Conservation (phyloP, 164 flowering plant genomes). For the Paratinospora sagittata region DNA sequence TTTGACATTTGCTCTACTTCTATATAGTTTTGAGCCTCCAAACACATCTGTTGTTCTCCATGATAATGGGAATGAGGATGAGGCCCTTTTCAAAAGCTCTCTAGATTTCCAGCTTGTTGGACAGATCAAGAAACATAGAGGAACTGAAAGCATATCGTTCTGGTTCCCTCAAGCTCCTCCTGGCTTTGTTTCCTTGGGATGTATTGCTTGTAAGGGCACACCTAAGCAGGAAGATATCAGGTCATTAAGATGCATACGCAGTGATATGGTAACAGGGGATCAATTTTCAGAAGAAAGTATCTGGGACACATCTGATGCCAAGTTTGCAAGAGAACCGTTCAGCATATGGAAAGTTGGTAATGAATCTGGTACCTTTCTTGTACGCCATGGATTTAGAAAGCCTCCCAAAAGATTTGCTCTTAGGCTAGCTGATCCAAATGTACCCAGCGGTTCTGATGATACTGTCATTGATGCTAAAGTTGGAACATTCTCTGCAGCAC, state of each 20-base stretch:
- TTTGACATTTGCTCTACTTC: constrained; percentile 10
- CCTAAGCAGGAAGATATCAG: constrained; percentile 64
- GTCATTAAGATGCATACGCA: constrained; percentile 71
- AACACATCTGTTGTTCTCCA: constrained; percentile 65
- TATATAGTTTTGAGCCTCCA: constrained; percentile 84
- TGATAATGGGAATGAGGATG: constrained; percentile 58
- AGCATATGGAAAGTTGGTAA: constrained; percentile 79
- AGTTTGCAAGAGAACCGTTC: constrained; percentile 44
- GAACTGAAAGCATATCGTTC: constrained; percentile 63
- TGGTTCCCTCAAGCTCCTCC: constrained; percentile 98
- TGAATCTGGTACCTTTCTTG: constrained; percentile 76
- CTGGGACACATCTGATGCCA: constrained; percentile 82
- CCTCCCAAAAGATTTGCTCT: constrained; percentile 91
- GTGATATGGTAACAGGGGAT: constrained; percentile 81
- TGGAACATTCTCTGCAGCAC: constrained; percentile 76
- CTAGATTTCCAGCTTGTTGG: constrained; percentile 74
- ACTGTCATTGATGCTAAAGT: constrained; percentile 74
- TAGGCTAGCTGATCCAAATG: constrained; percentile 58
- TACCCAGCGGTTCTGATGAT: constrained; percentile 54
- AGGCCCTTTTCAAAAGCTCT: constrained; percentile 54
- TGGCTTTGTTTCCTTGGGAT: constrained; percentile 87
- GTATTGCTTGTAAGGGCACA: constrained; percentile 71
- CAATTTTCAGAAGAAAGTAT: constrained; percentile 77
- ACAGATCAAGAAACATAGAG: constrained; percentile 72
- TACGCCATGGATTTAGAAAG: constrained; percentile 64